Conservation (phyloP, 208 protist species). For the Phytomonas francai region DNA sequence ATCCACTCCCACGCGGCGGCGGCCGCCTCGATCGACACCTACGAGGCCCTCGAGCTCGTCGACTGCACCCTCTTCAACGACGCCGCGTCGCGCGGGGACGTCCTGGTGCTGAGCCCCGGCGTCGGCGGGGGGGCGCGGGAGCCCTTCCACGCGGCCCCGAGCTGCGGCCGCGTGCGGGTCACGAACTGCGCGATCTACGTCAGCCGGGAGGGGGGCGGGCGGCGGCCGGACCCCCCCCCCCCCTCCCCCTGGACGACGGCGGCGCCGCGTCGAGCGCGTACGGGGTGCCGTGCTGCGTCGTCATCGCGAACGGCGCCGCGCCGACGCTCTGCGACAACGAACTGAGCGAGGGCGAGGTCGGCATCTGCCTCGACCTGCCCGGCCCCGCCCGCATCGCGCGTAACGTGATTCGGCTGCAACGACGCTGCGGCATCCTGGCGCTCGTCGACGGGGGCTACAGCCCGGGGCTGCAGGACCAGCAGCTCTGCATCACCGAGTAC, state of each 20-base stretch:
- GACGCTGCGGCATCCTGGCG: constrained; percentile 63
- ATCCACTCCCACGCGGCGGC: constrained; percentile 47
- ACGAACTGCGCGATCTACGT: constrained; percentile 60
- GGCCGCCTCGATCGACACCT: constrained; percentile 69
- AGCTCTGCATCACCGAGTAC: constrained; percentile 60
- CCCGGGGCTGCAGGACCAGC: constrained; percentile 20
- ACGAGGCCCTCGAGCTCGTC: constrained; percentile 44
- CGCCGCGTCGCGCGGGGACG: constrained; percentile 33
- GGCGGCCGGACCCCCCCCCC: not conserved
- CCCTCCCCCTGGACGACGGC: not conserved
- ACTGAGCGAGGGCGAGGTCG: constrained; percentile 61
- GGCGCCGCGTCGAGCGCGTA: constrained; percentile 8
- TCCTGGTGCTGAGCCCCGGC: constrained; percentile 31
- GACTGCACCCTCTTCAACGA: constrained; percentile 60
- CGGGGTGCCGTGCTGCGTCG: constrained; percentile 43
- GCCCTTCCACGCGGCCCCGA: constrained; percentile 5
- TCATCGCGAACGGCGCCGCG: constrained; percentile 54
- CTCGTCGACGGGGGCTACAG: constrained; percentile 36
- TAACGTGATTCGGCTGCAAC: constrained; percentile 71
- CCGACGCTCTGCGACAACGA: constrained; percentile 66
- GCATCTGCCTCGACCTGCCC: constrained; percentile 60
- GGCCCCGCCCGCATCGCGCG: constrained; percentile 53
- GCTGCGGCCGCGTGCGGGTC: constrained; percentile 52
- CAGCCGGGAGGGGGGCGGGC: constrained; percentile 1
- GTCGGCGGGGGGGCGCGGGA: constrained; percentile 19